Evolutionary conservation across 768 basidiomycete genomes (phyloP), one percentile per base, ranked within the genome.

Genomic region (Tulasnella sp.): DNA sequence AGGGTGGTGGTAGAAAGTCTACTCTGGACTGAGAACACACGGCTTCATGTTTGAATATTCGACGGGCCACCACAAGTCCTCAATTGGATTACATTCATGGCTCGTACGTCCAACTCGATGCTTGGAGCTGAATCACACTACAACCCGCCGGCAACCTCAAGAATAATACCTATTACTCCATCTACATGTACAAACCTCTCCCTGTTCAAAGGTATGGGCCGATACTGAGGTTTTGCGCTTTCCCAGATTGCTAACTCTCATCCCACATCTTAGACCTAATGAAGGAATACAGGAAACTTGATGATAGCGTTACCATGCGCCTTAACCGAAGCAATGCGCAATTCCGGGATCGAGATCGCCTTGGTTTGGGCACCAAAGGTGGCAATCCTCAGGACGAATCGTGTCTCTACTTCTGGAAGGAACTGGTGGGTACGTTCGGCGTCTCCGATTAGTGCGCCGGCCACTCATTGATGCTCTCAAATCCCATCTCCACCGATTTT

Each of bases 301-400:
- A 92, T 71, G 88, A 92, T 67, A 74, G 80, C 5, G 84, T 92
- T 64, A 80, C 77, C 42, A 87, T 88, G 84, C 77, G 89, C 32
- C 70, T 90, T 49, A 91, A 92, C 69, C 80, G 88, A 51, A 84
- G 86, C 41, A 80, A 78, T 59, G 88, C 88, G 3, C 77, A 82
- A 55, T 81, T 84, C 70, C 78, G 86, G 53, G 89, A 91, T 72
- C 76, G 78, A 63, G 82, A 86, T 65, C 79, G 86, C 26, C 47
- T 65, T 72, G 51, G 78, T 78, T 10, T 64, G 70, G 26, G 23
- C 70, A 67, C 45, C 72, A 73, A 32, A 11, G 61, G 21, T 2
- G 42, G 76, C 13, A 84, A 73, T 59, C 70, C 83, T 48, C 83
- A 88, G 67, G 85, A 87, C 56, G 80, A 83, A 68, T 82, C 87